Evolutionary conservation across 1,284 basidiomycete species (phyloP).

Genomic region (Ganoderma boninense): DNA sequence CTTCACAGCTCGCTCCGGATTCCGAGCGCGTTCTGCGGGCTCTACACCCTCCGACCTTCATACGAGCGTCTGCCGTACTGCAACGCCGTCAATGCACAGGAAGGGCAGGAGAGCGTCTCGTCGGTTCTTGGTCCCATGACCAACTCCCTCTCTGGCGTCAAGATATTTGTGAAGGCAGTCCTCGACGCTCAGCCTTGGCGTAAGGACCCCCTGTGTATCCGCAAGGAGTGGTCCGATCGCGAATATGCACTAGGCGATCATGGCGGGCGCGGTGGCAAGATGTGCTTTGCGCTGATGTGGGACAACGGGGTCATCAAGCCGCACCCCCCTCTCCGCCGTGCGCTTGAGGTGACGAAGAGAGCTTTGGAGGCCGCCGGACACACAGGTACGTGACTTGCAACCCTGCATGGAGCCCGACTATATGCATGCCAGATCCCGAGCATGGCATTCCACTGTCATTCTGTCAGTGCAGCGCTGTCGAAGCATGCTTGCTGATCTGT

Average conservation of each 20-base stretch:
- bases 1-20: conserved; percentile 55
- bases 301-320: conserved; percentile 60
- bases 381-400: conserved; percentile 39
- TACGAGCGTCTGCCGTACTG: conserved; percentile 63
- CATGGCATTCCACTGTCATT: neutral
- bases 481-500: neutral
- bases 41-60: conserved; percentile 63
- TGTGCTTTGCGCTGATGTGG: conserved; percentile 55
- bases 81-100: conserved; percentile 53
- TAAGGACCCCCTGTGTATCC: conserved; percentile 56
- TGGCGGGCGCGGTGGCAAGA: conserved; percentile 48
- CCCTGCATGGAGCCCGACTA: neutral
- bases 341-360: conserved; percentile 53
- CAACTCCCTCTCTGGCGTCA: conserved; percentile 51
- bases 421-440: neutral
- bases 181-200: conserved; percentile 57
- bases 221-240: conserved; percentile 57
- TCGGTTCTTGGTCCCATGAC: conserved; percentile 67
- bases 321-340: conserved; percentile 59
- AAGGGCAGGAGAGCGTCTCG: conserved; percentile 61
- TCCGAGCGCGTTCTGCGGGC: conserved; percentile 58
- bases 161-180: conserved; percentile 57
- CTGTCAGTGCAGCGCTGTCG: neutral
- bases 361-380: conserved; percentile 61
- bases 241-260: conserved; percentile 54